These are phyloP conservation scores for Biscogniauxia mediterranea DNA, from an alignment of 2,329 filamentous ascomycete genomes.

Conservation along the genomic window DNA sequence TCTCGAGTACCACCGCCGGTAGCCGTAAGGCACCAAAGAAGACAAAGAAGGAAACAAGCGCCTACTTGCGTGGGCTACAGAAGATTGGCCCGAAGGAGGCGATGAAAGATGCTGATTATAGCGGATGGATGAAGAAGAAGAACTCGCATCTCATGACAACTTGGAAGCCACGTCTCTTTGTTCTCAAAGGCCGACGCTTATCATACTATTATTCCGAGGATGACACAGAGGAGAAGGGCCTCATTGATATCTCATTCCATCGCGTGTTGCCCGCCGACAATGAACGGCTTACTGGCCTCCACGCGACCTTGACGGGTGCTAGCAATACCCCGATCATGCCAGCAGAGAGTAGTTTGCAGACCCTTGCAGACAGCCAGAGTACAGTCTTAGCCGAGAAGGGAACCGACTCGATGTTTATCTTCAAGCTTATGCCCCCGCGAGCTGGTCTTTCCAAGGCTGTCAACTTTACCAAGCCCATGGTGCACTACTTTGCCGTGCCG, in stretches of 20 bases:
- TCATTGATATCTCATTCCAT: conserved; percentile 97
- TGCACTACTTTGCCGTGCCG: conserved; percentile 96
- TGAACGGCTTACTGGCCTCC: conserved; percentile 83
- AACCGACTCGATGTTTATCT: conserved; percentile 86
- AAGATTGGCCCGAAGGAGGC: conserved; percentile 81
- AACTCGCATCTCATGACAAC: conserved; percentile 94
- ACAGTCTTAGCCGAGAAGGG: conserved; percentile 39
- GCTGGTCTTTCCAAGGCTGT: conserved; percentile 85
- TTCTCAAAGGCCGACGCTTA: conserved; percentile 84
- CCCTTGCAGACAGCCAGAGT: conserved; percentile 44
- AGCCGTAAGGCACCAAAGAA: conserved; percentile 51
- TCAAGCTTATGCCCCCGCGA: conserved; percentile 92
- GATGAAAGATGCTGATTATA: conserved; percentile 85
- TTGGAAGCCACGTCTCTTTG: conserved; percentile 96
- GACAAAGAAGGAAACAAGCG: conserved; percentile 95
- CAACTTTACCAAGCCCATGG: conserved; percentile 94
- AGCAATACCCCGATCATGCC: conserved; percentile 62
- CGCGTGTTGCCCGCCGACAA: conserved; percentile 93
- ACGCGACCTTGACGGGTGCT: conserved; percentile 89
- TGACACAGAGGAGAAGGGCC: conserved; percentile 87
- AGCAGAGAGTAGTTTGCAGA: conserved; percentile 45
- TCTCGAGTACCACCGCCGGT: conserved; percentile 45
- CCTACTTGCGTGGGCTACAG: conserved; percentile 82
- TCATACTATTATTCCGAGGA: conserved; percentile 96
- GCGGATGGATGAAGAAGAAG: conserved; percentile 99